Evolutionary conservation across 2,329 filamentous ascomycete genomes (phyloP).

Genomic region (Davidsoniella eucalypti): DNA sequence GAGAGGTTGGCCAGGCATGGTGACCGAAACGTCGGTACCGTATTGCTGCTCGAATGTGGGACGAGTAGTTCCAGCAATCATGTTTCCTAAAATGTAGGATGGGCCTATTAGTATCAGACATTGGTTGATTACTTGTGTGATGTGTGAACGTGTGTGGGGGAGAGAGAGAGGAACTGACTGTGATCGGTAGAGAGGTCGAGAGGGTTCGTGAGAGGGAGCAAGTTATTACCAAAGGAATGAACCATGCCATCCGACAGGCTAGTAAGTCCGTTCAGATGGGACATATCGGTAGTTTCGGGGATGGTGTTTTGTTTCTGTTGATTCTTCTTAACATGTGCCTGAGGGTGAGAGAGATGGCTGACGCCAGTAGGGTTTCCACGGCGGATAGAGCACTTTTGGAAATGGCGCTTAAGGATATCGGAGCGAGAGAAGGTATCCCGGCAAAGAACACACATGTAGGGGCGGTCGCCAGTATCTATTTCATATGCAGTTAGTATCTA

Average conservation of each 20-base stretch:
- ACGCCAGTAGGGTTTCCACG: slow-evolving; percentile 90
- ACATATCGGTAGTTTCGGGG: slow-evolving; percentile 36
- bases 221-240: slow-evolving; percentile 34
- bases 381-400: slow-evolving; percentile 95
- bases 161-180: slow-evolving; percentile 29
- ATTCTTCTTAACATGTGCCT: slow-evolving; percentile 73
- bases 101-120: slow-evolving; percentile 16
- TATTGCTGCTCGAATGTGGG: slow-evolving; percentile 36
- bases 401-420: slow-evolving; percentile 97
- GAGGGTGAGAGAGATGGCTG: slow-evolving; percentile 84
- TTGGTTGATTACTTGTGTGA: background rate
- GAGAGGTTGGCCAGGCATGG: slow-evolving; percentile 50
- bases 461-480: slow-evolving; percentile 86
- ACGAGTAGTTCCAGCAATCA: slow-evolving; percentile 28
- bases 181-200: slow-evolving; percentile 45
- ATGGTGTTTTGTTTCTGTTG: slow-evolving; percentile 38
- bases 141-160: slow-evolving; percentile 3
- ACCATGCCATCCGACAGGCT: slow-evolving; percentile 41
- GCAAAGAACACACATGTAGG: slow-evolving; percentile 96
- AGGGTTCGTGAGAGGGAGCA: slow-evolving; percentile 38
- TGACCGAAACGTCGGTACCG: slow-evolving; percentile 38
- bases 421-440: slow-evolving; percentile 95
- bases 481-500: slow-evolving; percentile 16
- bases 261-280: slow-evolving; percentile 44
- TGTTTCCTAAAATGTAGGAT: slow-evolving; percentile 21